A percentile compares a stretch with the other conserved stretches of the same genome.
Conservation (phyloP, 2,329 filamentous ascomycete species). For the Pestalotiopsis sp. region DNA sequence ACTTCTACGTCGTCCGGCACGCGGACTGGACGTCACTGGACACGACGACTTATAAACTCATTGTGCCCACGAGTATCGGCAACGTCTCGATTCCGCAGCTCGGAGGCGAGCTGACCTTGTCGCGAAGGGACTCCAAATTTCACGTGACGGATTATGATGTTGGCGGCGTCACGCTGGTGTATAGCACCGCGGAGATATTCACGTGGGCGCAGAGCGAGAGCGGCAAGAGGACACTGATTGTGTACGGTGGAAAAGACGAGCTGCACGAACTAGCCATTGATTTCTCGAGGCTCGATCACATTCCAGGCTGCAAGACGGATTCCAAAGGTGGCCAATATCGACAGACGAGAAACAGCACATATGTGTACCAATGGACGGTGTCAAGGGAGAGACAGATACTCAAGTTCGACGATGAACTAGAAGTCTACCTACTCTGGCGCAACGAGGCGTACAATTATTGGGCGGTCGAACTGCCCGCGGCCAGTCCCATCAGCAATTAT, state of each 20-base stretch:
- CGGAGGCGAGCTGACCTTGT: slow-evolving; percentile 57
- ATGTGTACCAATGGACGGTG: slow-evolving; percentile 48
- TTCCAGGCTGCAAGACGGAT: slow-evolving; percentile 33
- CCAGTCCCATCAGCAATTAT: slow-evolving; percentile 34
- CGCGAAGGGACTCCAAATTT: slow-evolving; percentile 68
- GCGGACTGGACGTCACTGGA: slow-evolving; percentile 61
- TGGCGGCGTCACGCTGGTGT: slow-evolving; percentile 58
- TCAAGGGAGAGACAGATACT: slow-evolving; percentile 55
- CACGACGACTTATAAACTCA: slow-evolving; percentile 65
- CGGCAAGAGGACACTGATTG: slow-evolving; percentile 43
- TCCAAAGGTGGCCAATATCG: neutral
- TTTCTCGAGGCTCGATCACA: neutral
- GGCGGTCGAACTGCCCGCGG: slow-evolving; percentile 57
- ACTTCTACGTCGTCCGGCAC: slow-evolving; percentile 71
- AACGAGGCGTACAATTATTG: slow-evolving; percentile 72
- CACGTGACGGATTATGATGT: slow-evolving; percentile 69
- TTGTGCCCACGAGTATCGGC: slow-evolving; percentile 60
- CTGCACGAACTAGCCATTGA: slow-evolving; percentile 62
- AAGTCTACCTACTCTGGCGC: slow-evolving; percentile 61
- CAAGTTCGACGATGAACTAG: slow-evolving; percentile 48
- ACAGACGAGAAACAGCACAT: neutral
- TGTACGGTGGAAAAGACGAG: slow-evolving; percentile 67
- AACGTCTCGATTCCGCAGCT: slow-evolving; percentile 61
- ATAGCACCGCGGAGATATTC: slow-evolving; percentile 71
- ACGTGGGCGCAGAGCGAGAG: slow-evolving; percentile 60